These are phyloP conservation scores for Penicillium vulpinum DNA, from an alignment of 2,329 filamentous ascomycete genomes.

Conservation along the genomic window DNA sequence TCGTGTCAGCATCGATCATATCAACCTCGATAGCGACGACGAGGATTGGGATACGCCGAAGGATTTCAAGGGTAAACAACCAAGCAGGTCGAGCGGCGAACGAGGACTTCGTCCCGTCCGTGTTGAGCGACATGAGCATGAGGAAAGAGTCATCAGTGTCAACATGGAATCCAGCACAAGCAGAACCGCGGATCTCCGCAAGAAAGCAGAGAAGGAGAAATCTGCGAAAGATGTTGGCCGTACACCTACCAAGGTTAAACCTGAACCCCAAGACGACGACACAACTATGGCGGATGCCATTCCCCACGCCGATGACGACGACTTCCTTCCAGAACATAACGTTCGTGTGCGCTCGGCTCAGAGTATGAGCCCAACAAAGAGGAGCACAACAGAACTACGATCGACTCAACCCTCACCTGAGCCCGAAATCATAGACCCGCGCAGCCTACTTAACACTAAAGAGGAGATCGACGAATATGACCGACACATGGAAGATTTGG, in stretches of 20 bases:
- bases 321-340: constrained; percentile 35
- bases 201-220: constrained; percentile 35
- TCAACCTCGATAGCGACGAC: constrained; percentile 57
- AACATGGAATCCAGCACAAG: constrained; percentile 55
- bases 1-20: constrained; percentile 58
- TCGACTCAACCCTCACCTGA: constrained; percentile 24
- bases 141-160: constrained; percentile 55
- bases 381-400: constrained; percentile 20
- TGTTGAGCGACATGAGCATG: constrained; percentile 57
- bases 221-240: constrained; percentile 33
- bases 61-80: constrained; percentile 36
- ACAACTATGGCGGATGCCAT: constrained; percentile 37
- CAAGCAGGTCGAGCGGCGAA: constrained; percentile 25
- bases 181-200: constrained; percentile 44
- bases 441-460: constrained; percentile 41
- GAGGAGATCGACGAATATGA: constrained; percentile 47
- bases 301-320: constrained; percentile 35
- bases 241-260: constrained; percentile 45
- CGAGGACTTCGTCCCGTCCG: constrained; percentile 53
- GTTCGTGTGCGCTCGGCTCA: constrained; percentile 33
- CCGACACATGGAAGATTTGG: constrained; percentile 41
- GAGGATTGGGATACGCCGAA: constrained; percentile 34
- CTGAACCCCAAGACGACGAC: constrained; percentile 55
- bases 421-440: constrained; percentile 17
- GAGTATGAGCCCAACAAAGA: constrained; percentile 13